Base-by-base conservation (phyloP, 345 rosid genomes). In the Camelina laxa region DNA sequence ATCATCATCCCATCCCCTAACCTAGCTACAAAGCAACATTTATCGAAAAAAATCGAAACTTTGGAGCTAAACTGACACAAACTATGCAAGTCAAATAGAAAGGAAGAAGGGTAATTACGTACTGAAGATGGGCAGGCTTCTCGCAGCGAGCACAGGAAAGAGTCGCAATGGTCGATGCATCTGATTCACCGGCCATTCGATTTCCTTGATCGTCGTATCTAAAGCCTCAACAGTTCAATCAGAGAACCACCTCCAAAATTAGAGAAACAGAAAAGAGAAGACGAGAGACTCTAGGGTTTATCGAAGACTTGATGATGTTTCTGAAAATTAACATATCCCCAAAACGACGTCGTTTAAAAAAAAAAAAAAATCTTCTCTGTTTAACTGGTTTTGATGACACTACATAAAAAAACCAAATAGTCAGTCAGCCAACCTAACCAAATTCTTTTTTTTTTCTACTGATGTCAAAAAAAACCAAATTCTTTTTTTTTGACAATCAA, bases 51-150 rank as follows among this genome's bases (percentile, higher is more conserved):
- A 17, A 22, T n/a, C 61, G 7, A 44, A 54, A 55, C 10, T 70
- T 57, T 14, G 6, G 50, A 44, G 70, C 53, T 45, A 35, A 54
- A 38, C 0, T 24, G 13, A 68, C 22, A 47, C 41, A 22, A 47
- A 49, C 17, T 36, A 24, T 35, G 42, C 20, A 48, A 59, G 42
- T 63, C 5, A 64, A 56, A 64, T 55, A 21, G 7, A 63, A 56
- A 31, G 39, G 50, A 27, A 31, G 47, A 75, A 55, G 24, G 30
- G 68, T 64, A 36, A 42, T 65, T 80, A 80, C 83, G 73, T 80
- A 80, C 83, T 80, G 83, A 60, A 80, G 83, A 60, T 53, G 70
- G 7, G 83, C 83, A 53, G 83, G 80, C 64, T 80, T 80, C 42
- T 76, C 57, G 60, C 83, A 80, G 14, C 76, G 73, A 75, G 74